Percentiles rank a stretch among this genome's conserved stretches.
These are phyloP conservation scores for Acanthamoeba royreba DNA, from an alignment of 208 protist genomes.

Conservation along the genomic window DNA sequence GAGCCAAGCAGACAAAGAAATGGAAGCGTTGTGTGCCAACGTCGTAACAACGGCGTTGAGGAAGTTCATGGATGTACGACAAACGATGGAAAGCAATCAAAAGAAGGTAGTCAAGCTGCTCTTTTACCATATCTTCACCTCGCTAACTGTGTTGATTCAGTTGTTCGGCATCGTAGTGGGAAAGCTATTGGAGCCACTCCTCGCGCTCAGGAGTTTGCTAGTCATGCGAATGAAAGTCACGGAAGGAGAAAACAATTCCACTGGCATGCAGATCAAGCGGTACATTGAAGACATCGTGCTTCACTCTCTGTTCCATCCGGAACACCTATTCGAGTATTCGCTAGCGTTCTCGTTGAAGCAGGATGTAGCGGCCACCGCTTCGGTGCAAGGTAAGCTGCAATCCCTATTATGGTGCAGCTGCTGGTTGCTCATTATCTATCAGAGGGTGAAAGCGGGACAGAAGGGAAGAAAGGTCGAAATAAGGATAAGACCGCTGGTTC, in stretches of 20 bases:
- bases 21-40: not conserved
- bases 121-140: too few species aligned
- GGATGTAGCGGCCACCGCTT: not conserved
- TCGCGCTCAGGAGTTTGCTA: not conserved
- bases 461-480: not conserved
- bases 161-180: not conserved
- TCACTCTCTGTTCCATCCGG: constrained; percentile 1
- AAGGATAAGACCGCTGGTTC: not conserved
- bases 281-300: constrained; percentile 15
- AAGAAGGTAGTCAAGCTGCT: too few species aligned
- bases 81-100: not conserved
- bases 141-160: too few species aligned
- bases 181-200: not conserved
- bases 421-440: not conserved
- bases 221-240: not conserved
- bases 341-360: constrained; percentile 26
- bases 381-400: not conserved
- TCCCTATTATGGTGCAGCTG: not conserved
- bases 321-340: constrained; percentile 25
- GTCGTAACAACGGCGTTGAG: not conserved
- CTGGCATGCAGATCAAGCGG: not conserved
- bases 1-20: not conserved
- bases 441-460: not conserved
- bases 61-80: not conserved
- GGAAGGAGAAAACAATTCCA: not conserved